Percentiles rank a stretch among this genome's conserved stretches.
Conservation (phyloP, 2,329 filamentous ascomycete species). For the Fusarium annulatum region DNA sequence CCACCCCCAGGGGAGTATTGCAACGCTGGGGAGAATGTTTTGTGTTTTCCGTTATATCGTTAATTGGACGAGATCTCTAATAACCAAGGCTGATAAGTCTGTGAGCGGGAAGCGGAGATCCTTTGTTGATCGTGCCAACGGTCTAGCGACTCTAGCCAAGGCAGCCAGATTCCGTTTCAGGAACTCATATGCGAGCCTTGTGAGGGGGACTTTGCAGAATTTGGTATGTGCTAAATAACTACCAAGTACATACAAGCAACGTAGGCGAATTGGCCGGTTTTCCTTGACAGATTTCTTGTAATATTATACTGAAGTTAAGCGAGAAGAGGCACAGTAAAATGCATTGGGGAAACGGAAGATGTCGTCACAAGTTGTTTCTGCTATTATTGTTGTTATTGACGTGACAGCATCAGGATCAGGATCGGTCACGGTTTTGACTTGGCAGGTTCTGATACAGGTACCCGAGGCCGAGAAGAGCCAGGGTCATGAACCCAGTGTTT, state of each 20-base stretch:
- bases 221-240: not conserved
- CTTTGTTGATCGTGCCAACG: slow-evolving; percentile 25
- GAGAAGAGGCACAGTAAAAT: slow-evolving; percentile 9
- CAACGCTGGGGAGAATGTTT: slow-evolving; percentile 31
- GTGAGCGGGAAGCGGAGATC: slow-evolving; percentile 25
- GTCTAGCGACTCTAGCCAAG: not conserved
- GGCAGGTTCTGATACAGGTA: slow-evolving; percentile 30
- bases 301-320: slow-evolving; percentile 8
- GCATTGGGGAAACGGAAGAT: not conserved
- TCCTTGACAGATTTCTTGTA: not conserved
- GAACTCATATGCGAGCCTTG: slow-evolving; percentile 13
- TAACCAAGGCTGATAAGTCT: slow-evolving; percentile 17
- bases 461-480: slow-evolving; percentile 12
- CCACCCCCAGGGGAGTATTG: slow-evolving; percentile 26
- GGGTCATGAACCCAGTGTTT: not conserved
- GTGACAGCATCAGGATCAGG: slow-evolving; percentile 10
- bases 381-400: not conserved
- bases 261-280: slow-evolving; percentile 10
- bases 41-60: slow-evolving; percentile 17
- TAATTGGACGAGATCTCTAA: slow-evolving; percentile 21
- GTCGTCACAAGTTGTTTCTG: slow-evolving; percentile 15
- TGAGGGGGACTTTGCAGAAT: slow-evolving; percentile 18
- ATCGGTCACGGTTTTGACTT: not conserved
- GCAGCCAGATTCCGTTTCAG: slow-evolving; percentile 18
- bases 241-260: not conserved